Evolutionary conservation across 208 protist genomes (phyloP).

Genomic region (Leishmania martiniquensis): DNA sequence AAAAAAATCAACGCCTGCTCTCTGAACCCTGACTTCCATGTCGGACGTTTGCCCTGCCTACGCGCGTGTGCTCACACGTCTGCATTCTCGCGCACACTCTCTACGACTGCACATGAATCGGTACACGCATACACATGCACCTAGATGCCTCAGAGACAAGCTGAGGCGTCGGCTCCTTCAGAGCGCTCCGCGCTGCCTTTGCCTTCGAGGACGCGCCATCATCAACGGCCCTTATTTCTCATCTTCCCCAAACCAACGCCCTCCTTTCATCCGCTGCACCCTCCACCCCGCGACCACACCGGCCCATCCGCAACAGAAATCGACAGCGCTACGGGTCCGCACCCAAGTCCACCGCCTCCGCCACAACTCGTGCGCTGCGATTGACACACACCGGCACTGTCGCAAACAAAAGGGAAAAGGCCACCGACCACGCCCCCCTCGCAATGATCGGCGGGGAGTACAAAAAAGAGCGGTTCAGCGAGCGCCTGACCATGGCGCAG

Average conservation of each 20-base stretch:
- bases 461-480: constrained; percentile 90
- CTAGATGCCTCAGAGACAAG: not conserved
- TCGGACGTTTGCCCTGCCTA: not conserved
- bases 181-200: constrained; percentile 1
- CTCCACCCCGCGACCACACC: not conserved
- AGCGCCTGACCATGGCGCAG: constrained; percentile 65
- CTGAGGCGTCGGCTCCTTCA: constrained; percentile 10
- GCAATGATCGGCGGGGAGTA: constrained; percentile 90
- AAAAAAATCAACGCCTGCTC: not conserved
- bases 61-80: too few relatives aligned
- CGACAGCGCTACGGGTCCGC: not conserved
- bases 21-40: not conserved
- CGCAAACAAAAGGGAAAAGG: not conserved
- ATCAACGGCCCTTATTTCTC: not conserved
- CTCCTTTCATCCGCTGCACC: not conserved
- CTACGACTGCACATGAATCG: not conserved
- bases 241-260: not conserved
- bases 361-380: not conserved
- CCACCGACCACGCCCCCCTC: not conserved
- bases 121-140: too few relatives aligned
- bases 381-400: not conserved
- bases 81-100: not conserved
- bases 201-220: not conserved
- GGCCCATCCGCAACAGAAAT: not conserved
- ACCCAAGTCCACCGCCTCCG: not conserved